Evolutionary conservation across 2,329 filamentous ascomycete species (phyloP), one percentile per base, ranked within the genome.

Genomic region (Arthrobotrys sphaeroides): DNA sequence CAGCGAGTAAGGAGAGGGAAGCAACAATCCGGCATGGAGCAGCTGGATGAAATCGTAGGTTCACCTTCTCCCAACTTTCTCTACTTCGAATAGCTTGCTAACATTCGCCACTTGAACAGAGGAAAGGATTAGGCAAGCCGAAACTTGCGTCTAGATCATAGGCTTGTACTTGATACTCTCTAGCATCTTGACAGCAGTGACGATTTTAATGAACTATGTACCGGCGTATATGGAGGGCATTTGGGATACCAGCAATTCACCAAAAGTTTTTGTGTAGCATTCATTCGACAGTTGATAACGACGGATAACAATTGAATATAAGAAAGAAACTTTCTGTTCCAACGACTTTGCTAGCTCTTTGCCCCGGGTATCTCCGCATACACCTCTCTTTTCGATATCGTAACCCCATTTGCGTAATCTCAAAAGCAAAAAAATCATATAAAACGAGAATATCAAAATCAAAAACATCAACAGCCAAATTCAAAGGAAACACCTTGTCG

Each of bases 41-140:
- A 98, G 84, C 85, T 98, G 74, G 95, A 98, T 78, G 94, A 98
- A 83, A 90, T 99, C 60, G 87, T 95, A 64, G 64, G 72, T 53
- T 20, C 13, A 24, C 16, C 43, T 43, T 18, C 6, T 12, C 4
- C 6, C 28, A 3, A 31, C 5, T 42, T 36, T 12, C 24, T 31
- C 16, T 31, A 26, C 22, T 1, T 10, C 2, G 16, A 42, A 31
- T 13, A 55, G n/a, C 13, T n/a, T 31, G 40, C 57, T 75, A 75
- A 75, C 18, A 22, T 16, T n/a, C 0, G 13, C 49, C 20, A 24
- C 53, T n/a, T n/a, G 9, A 59, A 59, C 42, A 75, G 72, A 68
- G 72, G 40, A 49, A 45, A n/a, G 72, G 47, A 42, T 22, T 75
- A n/a, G 72, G 72, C 28, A 69, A 59, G 28, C 57, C 72, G 24